Conservation (phyloP, 208 protist genomes). For the Leishmania gerbilli region DNA sequence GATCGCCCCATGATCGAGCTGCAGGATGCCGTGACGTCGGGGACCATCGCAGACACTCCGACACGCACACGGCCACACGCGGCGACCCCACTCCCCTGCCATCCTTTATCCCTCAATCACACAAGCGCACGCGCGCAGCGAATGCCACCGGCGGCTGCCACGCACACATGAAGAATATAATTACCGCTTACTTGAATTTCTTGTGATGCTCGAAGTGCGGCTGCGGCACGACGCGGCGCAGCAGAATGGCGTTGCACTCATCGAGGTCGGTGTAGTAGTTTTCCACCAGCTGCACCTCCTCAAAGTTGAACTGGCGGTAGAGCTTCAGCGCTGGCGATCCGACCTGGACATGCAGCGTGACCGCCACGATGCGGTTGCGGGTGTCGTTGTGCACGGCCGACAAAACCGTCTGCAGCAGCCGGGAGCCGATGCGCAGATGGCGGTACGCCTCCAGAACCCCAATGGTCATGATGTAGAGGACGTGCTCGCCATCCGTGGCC, state of each 20-base stretch:
- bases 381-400: slow-evolving; percentile 56
- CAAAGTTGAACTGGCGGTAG: slow-evolving; percentile 85
- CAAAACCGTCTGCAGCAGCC: slow-evolving; percentile 65
- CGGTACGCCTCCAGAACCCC: slow-evolving; percentile 92
- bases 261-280: slow-evolving; percentile 90
- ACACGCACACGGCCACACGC: not conserved
- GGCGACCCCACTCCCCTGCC: not conserved
- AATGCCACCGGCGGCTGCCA: not conserved
- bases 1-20: not conserved
- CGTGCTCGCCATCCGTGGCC: slow-evolving; percentile 46
- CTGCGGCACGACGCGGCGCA: slow-evolving; percentile 65
- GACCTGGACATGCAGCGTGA: slow-evolving; percentile 89
- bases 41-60: not conserved
- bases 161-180: not conserved
- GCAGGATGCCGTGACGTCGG: not conserved
- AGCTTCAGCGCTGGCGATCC: slow-evolving; percentile 79
- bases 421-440: slow-evolving; percentile 80
- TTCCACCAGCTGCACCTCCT: slow-evolving; percentile 48
- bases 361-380: slow-evolving; percentile 43
- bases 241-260: slow-evolving; percentile 63
- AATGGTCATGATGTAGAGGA: slow-evolving; percentile 95
- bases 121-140: not conserved
- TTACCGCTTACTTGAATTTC: slow-evolving; percentile 25
- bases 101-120: not conserved
- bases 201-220: slow-evolving; percentile 48